Percentiles rank a stretch among this genome's conserved stretches.
Evolutionary conservation across 352 stramenopile genomes (phyloP).

Genomic region (Pythium brassicae): DNA sequence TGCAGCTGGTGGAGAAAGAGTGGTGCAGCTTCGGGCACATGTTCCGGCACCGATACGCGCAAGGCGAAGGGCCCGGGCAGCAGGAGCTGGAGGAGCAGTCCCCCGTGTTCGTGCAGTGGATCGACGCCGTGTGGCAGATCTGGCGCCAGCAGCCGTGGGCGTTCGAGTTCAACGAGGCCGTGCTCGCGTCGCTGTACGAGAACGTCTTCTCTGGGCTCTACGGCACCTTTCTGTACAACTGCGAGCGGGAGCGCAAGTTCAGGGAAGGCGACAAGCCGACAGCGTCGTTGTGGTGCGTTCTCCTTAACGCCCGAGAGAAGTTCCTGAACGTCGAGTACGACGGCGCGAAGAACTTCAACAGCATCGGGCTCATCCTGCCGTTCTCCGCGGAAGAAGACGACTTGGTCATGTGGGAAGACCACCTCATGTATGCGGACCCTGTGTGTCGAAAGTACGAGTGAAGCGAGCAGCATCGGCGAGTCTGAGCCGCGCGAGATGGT

Average conservation of each 20-base stretch:
- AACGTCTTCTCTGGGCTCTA: conserved; percentile 96
- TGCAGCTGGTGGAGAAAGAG: conserved; percentile 98
- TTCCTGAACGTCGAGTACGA: conserved; percentile 85
- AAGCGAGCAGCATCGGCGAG: conserved; percentile 12
- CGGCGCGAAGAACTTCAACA: conserved; percentile 82
- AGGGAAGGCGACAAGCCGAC: conserved; percentile 58
- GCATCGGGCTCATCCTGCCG: conserved; percentile 68
- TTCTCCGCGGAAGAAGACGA: conserved; percentile 84
- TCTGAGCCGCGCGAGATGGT: not conserved
- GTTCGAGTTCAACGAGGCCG: conserved; percentile 97
- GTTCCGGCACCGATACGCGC: conserved; percentile 95
- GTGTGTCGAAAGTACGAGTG: conserved; percentile 82
- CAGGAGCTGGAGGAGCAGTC: conserved; percentile 96
- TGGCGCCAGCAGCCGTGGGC: conserved; percentile 94
- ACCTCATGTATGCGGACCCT: conserved; percentile 78
- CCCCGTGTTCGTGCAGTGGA: conserved; percentile 98
- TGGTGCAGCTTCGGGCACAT: conserved; percentile 99
- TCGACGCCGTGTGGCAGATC: conserved; percentile 98
- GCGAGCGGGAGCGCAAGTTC: conserved; percentile 77
- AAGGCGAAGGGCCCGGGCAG: conserved; percentile 91
- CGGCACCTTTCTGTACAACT: conserved; percentile 98
- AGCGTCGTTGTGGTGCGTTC: conserved; percentile 62
- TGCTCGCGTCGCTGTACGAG: conserved; percentile 93
- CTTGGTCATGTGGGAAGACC: conserved; percentile 78
- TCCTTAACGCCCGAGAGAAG: conserved; percentile 58